Conservation (phyloP, 192 early-diverging fungal species). For the Backusella psychrophila region DNA sequence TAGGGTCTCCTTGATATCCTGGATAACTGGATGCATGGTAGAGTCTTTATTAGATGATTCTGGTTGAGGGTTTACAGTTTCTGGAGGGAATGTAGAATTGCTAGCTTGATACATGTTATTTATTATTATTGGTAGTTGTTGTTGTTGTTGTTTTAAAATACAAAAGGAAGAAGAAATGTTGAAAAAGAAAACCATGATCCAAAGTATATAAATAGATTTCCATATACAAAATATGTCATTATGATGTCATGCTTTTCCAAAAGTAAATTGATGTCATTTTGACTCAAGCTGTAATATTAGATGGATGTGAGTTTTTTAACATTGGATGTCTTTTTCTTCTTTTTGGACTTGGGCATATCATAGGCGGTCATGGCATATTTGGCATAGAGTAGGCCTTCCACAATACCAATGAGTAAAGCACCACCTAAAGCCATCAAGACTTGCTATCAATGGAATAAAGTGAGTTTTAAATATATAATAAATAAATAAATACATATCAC, state of each 20-base stretch:
- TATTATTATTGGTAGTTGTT: background rate
- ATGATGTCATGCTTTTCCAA: background rate
- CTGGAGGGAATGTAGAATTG: constrained; percentile 1
- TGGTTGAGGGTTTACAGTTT: background rate
- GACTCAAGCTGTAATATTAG: background rate
- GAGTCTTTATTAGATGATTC: background rate
- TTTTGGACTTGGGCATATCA: background rate
- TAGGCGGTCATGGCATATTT: background rate
- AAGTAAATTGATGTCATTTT: background rate
- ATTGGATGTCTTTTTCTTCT: background rate
- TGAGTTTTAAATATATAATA: background rate
- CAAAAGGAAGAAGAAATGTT: background rate
- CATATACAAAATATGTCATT: background rate
- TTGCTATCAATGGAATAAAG: constrained; percentile 6
- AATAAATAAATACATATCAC: background rate
- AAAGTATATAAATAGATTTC: background rate
- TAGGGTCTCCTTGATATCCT: constrained; percentile 8
- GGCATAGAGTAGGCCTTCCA: constrained; percentile 21
- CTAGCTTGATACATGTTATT: background rate
- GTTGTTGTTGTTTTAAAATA: background rate
- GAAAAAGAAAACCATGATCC: too few species aligned
- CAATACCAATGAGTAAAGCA: constrained; percentile 22
- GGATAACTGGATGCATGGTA: background rate
- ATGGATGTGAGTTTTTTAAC: background rate
- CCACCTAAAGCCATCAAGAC: constrained; percentile 18